Conservation (phyloP, 129 eudicot species). For the Sambucus nigra region DNA sequence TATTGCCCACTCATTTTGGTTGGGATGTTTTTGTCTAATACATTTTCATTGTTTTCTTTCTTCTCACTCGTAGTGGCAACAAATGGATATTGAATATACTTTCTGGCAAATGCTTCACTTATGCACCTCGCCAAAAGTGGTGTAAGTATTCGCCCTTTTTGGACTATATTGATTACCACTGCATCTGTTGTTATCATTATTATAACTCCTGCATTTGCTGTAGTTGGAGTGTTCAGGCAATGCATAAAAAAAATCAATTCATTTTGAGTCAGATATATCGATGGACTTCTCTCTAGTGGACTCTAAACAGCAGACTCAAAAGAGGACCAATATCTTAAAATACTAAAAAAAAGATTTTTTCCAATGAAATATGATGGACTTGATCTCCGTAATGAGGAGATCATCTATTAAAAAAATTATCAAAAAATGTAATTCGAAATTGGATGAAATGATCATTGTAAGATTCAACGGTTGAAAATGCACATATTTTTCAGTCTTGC, state of each 20-base stretch:
- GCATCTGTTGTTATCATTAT: not conserved
- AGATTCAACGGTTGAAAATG: too few relatives aligned
- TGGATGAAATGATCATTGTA: too few relatives aligned
- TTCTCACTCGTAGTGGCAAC: conserved; percentile 75
- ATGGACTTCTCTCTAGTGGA: too few relatives aligned
- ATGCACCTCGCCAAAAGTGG: conserved; percentile 97
- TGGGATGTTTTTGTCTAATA: conserved; percentile 9
- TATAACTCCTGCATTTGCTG: not conserved
- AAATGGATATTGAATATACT: conserved; percentile 97
- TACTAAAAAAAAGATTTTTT: too few relatives aligned
- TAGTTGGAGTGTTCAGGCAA: not conserved
- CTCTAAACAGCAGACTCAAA: too few relatives aligned
- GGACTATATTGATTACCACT: conserved; percentile 4
- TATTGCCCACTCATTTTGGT: too few relatives aligned
- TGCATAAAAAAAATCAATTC: not conserved
- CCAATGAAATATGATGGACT: too few relatives aligned
- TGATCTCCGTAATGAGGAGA: too few relatives aligned
- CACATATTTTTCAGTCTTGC: too few relatives aligned
- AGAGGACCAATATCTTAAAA: too few relatives aligned
- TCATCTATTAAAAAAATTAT: too few relatives aligned
- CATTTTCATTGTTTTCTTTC: conserved; percentile 1
- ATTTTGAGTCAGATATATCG: not conserved
- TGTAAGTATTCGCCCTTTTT: conserved; percentile 51
- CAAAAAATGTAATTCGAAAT: too few relatives aligned
- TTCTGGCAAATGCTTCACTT: conserved; percentile 99